phyloP scores from a whole-genome alignment of 441 rosid genomes.

The Gossypium davidsonii region DNA sequence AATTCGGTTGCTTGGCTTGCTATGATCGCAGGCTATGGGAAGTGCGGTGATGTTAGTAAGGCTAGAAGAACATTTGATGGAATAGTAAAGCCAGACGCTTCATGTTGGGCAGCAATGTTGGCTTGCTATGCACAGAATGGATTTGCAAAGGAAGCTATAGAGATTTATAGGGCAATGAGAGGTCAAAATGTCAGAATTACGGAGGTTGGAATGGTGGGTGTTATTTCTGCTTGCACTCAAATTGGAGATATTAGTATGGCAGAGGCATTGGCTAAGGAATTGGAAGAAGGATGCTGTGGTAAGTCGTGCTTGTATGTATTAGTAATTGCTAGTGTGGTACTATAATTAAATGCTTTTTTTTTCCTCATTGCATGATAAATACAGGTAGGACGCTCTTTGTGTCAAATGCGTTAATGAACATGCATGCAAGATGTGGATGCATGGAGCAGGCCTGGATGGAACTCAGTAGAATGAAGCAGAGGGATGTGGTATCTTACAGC shows the following conservation, averaged over 20 bases:
- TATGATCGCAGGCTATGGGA: constrained; percentile 42
- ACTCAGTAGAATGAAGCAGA: constrained; percentile 35
- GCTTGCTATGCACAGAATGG: constrained; percentile 56
- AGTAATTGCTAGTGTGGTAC: not conserved
- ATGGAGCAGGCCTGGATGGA: constrained; percentile 34
- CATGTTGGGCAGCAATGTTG: constrained; percentile 54
- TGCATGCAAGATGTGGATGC: constrained; percentile 55
- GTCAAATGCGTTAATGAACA: constrained; percentile 41
- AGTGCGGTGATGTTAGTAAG: constrained; percentile 38
- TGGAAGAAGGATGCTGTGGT: constrained; percentile 37
- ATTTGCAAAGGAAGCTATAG: constrained; percentile 33
- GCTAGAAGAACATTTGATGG: constrained; percentile 44
- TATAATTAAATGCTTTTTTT: not conserved
- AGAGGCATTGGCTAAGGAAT: constrained; percentile 25
- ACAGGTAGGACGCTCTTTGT: constrained; percentile 26
- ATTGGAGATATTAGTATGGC: constrained; percentile 44
- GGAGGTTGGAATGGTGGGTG: constrained; percentile 41
- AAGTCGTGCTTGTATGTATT: constrained; percentile 10
- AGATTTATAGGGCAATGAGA: constrained; percentile 36
- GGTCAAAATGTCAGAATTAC: constrained; percentile 22
- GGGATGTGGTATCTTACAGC: constrained; percentile 41
- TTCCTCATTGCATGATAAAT: not conserved
- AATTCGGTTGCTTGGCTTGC: constrained; percentile 30
- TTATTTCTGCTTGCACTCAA: constrained; percentile 53
- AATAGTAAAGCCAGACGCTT: constrained; percentile 31